Conservation (phyloP, 495 filamentous ascomycete genomes). For the Lophiotrema nucula region DNA sequence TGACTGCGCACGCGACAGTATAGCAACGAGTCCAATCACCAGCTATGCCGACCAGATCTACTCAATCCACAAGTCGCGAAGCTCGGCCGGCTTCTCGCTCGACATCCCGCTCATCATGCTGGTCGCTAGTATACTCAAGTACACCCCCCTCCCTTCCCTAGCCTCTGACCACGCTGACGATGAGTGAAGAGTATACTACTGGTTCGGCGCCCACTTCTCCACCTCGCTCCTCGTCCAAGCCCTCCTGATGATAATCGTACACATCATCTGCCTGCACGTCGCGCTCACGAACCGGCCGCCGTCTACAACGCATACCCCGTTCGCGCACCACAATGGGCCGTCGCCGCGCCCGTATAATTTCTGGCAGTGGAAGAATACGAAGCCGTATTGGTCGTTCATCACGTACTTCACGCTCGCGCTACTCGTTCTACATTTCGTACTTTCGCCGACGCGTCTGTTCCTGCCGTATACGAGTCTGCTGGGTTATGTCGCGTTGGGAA, state of each 20-base stretch:
- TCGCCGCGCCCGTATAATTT: constrained; percentile 75
- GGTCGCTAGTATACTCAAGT: constrained; percentile 87
- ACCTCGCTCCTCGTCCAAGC: constrained; percentile 78
- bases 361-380: constrained; percentile 85
- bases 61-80: constrained; percentile 76
- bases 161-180: not conserved
- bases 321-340: constrained; percentile 45
- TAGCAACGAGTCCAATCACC: constrained; percentile 78
- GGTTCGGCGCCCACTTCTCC: constrained; percentile 84
- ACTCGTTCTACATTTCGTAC: constrained; percentile 66
- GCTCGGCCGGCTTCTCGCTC: constrained; percentile 82
- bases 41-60: constrained; percentile 91
- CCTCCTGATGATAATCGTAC: constrained; percentile 79
- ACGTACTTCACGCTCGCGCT: constrained; percentile 66
- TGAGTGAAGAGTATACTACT: constrained; percentile 76
- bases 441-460: constrained; percentile 63
- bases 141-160: constrained; percentile 33
- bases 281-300: constrained; percentile 84
- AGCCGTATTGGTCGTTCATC: constrained; percentile 91
- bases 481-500: constrained; percentile 78
- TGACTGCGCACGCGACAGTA: constrained; percentile 34
- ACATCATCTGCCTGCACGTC: constrained; percentile 80
- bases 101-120: constrained; percentile 99
- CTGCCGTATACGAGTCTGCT: constrained; percentile 66
- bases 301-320: constrained; percentile 31